A percentile compares a stretch with the other conserved stretches of the same genome.
Conservation (phyloP, 352 stramenopile species). For the Phytophthora pini region DNA sequence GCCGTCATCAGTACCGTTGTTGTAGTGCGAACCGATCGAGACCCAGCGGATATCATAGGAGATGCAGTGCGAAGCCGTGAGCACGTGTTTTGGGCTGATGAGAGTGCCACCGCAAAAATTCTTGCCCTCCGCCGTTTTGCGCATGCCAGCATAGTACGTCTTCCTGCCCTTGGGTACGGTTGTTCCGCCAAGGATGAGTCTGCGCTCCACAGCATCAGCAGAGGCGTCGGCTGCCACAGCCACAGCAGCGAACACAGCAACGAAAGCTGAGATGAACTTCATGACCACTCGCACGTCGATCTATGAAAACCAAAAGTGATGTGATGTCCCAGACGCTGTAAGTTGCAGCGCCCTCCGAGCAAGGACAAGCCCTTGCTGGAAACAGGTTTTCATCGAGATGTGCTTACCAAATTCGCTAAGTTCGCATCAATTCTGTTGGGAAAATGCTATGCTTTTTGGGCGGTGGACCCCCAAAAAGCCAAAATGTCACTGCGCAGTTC, state of each 20-base stretch:
- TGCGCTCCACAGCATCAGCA: constrained; percentile 21
- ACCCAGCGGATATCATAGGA: constrained; percentile 47
- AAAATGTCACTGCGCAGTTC: no score
- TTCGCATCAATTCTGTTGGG: constrained; percentile 3
- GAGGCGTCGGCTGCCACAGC: constrained; percentile 1
- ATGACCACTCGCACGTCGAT: constrained; percentile 13
- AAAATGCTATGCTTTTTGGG: not conserved
- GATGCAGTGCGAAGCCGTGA: constrained; percentile 56
- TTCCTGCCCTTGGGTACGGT: constrained; percentile 47
- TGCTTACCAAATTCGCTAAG: constrained; percentile 14
- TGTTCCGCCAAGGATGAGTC: constrained; percentile 58
- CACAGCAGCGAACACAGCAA: constrained; percentile 23
- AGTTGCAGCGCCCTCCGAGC: constrained; percentile 5
- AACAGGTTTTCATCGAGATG: constrained; percentile 31
- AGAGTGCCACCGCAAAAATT: constrained; percentile 47
- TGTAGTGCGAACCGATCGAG: constrained; percentile 62
- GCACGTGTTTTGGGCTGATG: constrained; percentile 53
- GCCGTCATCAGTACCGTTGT: constrained; percentile 48
- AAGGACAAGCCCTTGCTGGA: constrained; percentile 31
- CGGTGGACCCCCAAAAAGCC: no score
- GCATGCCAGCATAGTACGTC: constrained; percentile 46
- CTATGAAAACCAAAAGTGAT: constrained; percentile 29
- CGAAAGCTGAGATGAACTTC: constrained; percentile 29
- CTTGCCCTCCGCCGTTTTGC: constrained; percentile 29
- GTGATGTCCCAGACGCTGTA: constrained; percentile 4